Evolutionary conservation across 192 early-diverging fungal genomes (phyloP).

Genomic region (Kickxella alabastrina): DNA sequence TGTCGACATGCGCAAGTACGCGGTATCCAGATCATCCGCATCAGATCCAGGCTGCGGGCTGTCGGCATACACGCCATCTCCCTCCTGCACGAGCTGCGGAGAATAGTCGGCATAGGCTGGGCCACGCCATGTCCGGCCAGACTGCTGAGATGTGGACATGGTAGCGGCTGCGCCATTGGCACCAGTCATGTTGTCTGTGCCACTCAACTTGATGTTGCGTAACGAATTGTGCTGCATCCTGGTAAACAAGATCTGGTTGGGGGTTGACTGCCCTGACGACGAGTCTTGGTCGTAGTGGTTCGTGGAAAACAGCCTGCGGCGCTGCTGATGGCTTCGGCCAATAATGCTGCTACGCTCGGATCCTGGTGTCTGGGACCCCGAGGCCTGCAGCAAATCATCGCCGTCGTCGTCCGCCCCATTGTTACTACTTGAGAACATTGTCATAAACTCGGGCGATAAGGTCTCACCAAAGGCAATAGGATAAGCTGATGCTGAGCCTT

Average conservation of each 20-base stretch:
- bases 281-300: conserved; percentile 17
- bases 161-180: background rate
- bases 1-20: conserved; percentile 3
- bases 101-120: background rate
- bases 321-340: conserved; percentile 1
- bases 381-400: conserved; percentile 5
- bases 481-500: background rate
- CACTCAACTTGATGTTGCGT: conserved; percentile 2
- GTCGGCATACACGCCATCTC: too few species aligned
- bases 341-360: conserved; percentile 4
- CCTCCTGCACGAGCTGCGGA: background rate
- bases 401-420: background rate
- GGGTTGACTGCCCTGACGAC: conserved; percentile 36
- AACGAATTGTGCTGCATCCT: conserved; percentile 10
- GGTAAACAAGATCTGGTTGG: conserved; percentile 18
- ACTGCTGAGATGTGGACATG: background rate
- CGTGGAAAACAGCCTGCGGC: conserved; percentile 12
- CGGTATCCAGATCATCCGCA: conserved; percentile 1
- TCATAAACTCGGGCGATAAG: background rate
- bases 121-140: background rate
- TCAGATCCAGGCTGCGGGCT: background rate
- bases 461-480: background rate
- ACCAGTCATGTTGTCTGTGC: background rate
- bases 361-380: background rate
- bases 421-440: background rate